Evolutionary conservation across 495 filamentous ascomycete species (phyloP), one percentile per base, ranked within the genome.

Genomic region (Parathielavia appendiculata): DNA sequence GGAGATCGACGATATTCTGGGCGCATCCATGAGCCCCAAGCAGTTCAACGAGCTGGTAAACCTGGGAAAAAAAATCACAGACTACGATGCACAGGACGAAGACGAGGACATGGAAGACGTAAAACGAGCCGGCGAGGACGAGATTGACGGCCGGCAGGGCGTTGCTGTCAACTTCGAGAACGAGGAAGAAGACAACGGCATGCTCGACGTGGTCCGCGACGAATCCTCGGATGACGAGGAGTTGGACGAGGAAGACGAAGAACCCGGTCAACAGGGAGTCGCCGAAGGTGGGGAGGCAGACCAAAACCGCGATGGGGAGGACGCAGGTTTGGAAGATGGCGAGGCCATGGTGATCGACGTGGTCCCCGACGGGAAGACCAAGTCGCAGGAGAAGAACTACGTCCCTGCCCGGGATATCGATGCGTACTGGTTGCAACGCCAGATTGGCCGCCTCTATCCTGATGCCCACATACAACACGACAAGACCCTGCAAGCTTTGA

Each of bases 31-130:
- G 79, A 85, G 81, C 35, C 83, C 89, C 0, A 96, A 97, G 69
- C 86, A 95, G 66, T 99, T 96, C 73, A 97, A 97, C 66, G 93
- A 97, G 73, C 75, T 97, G 48, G 86, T 97, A 50, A 99, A 96
- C 69, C 79, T 99, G 7, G 90, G 92, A 35, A 99, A 97, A 78
- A 99, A 99, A 73, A 96, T 99, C 63, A 97, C 95, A 32, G 93
- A 99, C 71, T 99, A 97, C 76, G 89, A 96, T 71, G 90, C 89
- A 34, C 91, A 97, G 67, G 92, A 97, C 65, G 93, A 98, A 26
- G 92, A 97, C 65, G 93, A 96, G 57, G 84, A 91, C 38, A 89
- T 92, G 84, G 88, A 81, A 30, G 77, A 85, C 47, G 85, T 80
- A 10, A 80, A 81, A 53, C 75, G 76, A n/a, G 84, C 79, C 7